phyloP scores from a whole-genome alignment of 2,329 filamentous ascomycete genomes.

The Botrytis pseudocinerea region DNA sequence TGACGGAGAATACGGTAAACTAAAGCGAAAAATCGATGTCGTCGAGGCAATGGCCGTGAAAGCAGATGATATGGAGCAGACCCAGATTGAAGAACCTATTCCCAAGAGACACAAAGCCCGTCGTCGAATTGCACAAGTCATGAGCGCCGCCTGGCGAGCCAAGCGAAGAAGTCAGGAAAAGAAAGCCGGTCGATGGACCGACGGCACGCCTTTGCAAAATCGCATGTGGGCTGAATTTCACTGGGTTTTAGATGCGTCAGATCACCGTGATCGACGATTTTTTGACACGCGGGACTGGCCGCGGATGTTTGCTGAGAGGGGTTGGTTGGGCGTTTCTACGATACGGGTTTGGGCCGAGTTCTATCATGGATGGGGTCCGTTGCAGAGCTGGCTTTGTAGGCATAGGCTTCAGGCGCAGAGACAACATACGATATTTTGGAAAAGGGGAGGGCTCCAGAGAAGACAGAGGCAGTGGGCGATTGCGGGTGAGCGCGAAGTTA shows the following conservation, averaged over 20 bases:
- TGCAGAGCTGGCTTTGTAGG: slow-evolving; percentile 15
- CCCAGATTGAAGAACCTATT: neutral
- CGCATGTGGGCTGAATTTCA: slow-evolving; percentile 33
- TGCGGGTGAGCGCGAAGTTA: neutral
- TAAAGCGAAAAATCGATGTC: slow-evolving; percentile 16
- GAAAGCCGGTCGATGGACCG: slow-evolving; percentile 35
- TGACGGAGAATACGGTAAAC: neutral
- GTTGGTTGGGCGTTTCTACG: neutral
- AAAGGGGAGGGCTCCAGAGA: neutral
- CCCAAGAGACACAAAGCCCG: slow-evolving; percentile 25
- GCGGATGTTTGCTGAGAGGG: neutral
- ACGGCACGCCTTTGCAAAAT: slow-evolving; percentile 30
- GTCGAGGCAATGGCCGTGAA: neutral
- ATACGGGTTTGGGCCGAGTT: slow-evolving; percentile 1
- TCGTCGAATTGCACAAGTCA: slow-evolving; percentile 25
- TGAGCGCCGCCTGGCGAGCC: slow-evolving; percentile 30
- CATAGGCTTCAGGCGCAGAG: neutral
- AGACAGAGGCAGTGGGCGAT: neutral
- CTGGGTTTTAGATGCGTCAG: slow-evolving; percentile 31
- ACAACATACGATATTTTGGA: neutral
- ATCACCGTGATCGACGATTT: slow-evolving; percentile 18
- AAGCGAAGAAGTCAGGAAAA: slow-evolving; percentile 31
- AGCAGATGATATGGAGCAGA: neutral
- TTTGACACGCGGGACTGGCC: slow-evolving; percentile 12
- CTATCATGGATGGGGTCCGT: slow-evolving; percentile 14